Base-by-base conservation (phyloP, 805 yeast genomes). In the Candida namnaoensis region DNA sequence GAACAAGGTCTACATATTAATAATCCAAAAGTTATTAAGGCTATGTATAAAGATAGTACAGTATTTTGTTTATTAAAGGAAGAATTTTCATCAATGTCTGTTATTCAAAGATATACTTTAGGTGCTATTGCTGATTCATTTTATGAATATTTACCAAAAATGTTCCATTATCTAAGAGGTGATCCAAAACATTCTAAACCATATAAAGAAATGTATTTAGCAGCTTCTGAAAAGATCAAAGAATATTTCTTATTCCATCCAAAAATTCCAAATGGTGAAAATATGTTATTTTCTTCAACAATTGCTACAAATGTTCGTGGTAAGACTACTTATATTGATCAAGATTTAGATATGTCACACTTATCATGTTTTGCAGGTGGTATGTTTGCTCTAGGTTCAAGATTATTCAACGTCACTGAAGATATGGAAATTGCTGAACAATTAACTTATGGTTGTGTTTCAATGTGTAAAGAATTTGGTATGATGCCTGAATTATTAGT, bases 291-390 rank as follows among this genome's bases (percentile, higher is more conserved):
- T 40, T 44, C 48, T 2, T 43, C 54, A 5, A 44, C 57, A 8
- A 39, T 60, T 2, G 30, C 46, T 28, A 15, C 38, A n/a, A 5
- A 33, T n/a, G 39, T 33, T 7, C n/a, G n/a, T 30, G 33, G 33
- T 9, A 25, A 14, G 7, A 43, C 47, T 3, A 51, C 52, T 14
- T 41, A 44, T 3, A 39, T 43, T 2, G 41, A 43, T 2, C 58
- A 61, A 39, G 54, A 60, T 19, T 47, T 61, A 37, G 72, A 69
- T 43, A 66, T 69, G 65, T 60, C 69, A 27, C 78, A 73, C 45
- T 57, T 73, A 38, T 54, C 72, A 7, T 78, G 83, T 49, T 73
- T 70, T 42, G 59, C 74, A 5, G 81, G 80, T 13, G 76, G 80
- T 3, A 73, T 72, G 68, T 61, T 71, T 50, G 74, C 74, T 0